A percentile compares a stretch with the other conserved stretches of the same genome.
Evolutionary conservation across 441 rosid genomes (phyloP).

Genomic region (Corymbia calophylla): DNA sequence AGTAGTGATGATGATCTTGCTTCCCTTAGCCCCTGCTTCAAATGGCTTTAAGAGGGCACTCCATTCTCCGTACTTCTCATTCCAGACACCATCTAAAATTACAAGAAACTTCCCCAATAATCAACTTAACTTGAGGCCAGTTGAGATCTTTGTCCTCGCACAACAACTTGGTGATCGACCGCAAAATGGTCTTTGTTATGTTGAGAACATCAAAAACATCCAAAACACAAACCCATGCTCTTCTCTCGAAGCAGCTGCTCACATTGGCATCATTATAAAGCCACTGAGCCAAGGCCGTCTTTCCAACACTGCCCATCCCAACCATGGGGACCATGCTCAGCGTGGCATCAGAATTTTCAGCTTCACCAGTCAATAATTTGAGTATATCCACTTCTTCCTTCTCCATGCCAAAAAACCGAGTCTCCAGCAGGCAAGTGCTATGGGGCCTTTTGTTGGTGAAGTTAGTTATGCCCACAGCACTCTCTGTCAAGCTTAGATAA

Average conservation of each 20-base stretch:
- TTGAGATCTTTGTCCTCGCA: not conserved
- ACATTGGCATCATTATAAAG: not conserved
- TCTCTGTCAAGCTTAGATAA: not conserved
- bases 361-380: not conserved
- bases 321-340: not conserved
- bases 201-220: not conserved
- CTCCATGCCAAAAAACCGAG: not conserved
- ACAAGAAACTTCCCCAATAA: not conserved
- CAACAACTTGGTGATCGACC: accelerated
- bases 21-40: not conserved
- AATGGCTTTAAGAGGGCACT: not conserved
- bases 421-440: accelerated
- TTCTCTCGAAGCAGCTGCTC: accelerated
- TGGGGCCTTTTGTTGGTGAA: not conserved
- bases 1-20: not conserved
- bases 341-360: accelerated
- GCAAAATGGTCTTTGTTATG: not conserved
- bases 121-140: not conserved
- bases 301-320: not conserved
- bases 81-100: not conserved
- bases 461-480: accelerated
- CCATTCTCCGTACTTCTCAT: not conserved
- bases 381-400: not conserved
- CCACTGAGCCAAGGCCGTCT: not conserved
- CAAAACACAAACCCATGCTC: not conserved